Conservation (phyloP, 495 filamentous ascomycete species). For the Penicillium nucicola region DNA sequence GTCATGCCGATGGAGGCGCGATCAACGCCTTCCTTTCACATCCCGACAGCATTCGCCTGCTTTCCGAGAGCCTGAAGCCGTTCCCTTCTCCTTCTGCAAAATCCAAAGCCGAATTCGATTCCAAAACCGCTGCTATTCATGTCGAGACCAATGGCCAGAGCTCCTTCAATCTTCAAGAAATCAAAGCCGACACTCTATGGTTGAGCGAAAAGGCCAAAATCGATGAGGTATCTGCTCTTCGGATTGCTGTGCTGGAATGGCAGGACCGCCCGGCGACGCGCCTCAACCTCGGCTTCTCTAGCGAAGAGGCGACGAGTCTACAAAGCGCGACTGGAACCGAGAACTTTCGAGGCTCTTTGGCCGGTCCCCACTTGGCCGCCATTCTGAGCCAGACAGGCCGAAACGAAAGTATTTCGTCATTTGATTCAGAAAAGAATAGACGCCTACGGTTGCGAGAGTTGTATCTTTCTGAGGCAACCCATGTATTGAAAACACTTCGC, state of each 20-base stretch:
- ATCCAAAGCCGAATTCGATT: conserved; percentile 73
- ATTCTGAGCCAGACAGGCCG: conserved; percentile 31
- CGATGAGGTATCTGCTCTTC: conserved; percentile 78
- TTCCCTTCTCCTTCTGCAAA: conserved; percentile 58
- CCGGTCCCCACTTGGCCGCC: conserved; percentile 39
- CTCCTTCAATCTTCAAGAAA: conserved; percentile 70
- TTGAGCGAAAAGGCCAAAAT: conserved; percentile 71
- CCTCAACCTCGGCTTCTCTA: conserved; percentile 61
- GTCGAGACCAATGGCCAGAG: conserved; percentile 66
- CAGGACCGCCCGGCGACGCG: conserved; percentile 66
- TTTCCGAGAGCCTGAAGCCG: conserved; percentile 60
- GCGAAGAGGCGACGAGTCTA: conserved; percentile 64
- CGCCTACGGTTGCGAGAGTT: conserved; percentile 60
- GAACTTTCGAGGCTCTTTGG: conserved; percentile 50
- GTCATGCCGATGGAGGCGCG: conserved; percentile 41
- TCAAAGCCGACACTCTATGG: conserved; percentile 85
- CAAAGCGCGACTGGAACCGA: conserved; percentile 61
- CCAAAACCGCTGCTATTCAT: conserved; percentile 87
- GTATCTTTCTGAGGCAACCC: conserved; percentile 65
- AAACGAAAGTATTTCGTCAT: conserved; percentile 51
- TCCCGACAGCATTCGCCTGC: conserved; percentile 58
- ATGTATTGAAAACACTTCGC: conserved; percentile 41
- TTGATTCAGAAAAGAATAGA: conserved; percentile 55
- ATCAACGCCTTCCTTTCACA: conserved; percentile 66
- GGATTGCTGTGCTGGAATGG: conserved; percentile 79